These are phyloP conservation scores for Blastocystis sp. DNA, from an alignment of 352 stramenopile species.

Conservation along the genomic window DNA sequence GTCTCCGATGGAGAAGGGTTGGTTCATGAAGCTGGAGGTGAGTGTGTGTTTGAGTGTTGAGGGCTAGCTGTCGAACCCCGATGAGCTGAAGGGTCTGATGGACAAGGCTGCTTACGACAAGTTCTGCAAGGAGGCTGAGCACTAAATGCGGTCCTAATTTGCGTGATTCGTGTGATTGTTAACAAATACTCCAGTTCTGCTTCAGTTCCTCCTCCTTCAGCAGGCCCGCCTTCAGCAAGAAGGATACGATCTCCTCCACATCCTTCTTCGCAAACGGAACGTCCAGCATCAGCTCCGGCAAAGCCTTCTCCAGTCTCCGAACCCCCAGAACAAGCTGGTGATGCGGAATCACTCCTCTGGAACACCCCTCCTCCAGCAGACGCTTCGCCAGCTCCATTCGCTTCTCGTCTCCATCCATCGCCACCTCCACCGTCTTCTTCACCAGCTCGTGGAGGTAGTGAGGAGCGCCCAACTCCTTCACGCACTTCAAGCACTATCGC, in stretches of 20 bases:
- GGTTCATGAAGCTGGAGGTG: slow-evolving; percentile 71
- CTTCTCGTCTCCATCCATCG: slow-evolving; percentile 76
- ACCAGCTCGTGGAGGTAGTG: slow-evolving; percentile 95
- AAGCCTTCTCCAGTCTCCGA: slow-evolving; percentile 4
- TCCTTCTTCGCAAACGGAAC: slow-evolving; percentile 32
- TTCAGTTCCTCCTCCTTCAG: background rate
- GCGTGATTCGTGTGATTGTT: slow-evolving; percentile 2
- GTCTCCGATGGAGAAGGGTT: slow-evolving; percentile 70
- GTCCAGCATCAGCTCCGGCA: slow-evolving; percentile 39
- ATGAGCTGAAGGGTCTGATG: slow-evolving; percentile 69
- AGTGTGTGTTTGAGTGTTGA: background rate
- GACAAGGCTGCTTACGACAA: slow-evolving; percentile 71
- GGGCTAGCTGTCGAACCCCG: slow-evolving; percentile 68
- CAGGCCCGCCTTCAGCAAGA: background rate
- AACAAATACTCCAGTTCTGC: slow-evolving; percentile 56
- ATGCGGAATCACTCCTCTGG: slow-evolving; percentile 14
- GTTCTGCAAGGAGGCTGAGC: slow-evolving; percentile 70
- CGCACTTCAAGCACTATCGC: slow-evolving; percentile 87
- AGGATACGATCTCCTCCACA: background rate
- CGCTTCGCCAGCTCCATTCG: slow-evolving; percentile 2
- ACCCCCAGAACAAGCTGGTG: slow-evolving; percentile 58
- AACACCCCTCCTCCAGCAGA: slow-evolving; percentile 75
- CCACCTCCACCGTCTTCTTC: slow-evolving; percentile 78
- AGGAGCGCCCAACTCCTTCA: slow-evolving; percentile 88
- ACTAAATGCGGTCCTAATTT: slow-evolving; percentile 43